phyloP scores from a whole-genome alignment of 345 rosid species.

The Gossypium arboreum region DNA sequence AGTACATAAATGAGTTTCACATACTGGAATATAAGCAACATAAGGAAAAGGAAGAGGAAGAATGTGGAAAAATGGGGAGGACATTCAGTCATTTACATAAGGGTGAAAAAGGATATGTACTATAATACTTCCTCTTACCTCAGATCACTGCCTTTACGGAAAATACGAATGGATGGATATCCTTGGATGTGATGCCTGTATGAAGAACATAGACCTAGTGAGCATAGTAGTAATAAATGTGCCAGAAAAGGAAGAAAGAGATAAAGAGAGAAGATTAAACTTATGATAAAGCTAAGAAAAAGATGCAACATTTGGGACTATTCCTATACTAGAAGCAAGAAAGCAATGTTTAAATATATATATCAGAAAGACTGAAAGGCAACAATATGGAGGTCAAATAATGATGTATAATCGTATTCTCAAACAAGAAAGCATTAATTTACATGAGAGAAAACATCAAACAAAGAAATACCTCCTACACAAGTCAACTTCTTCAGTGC shows the following conservation, averaged over 20 bases:
- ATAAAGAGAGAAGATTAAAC: not conserved
- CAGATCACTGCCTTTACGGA: conserved; percentile 91
- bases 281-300: not conserved
- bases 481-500: conserved; percentile 73
- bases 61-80: not conserved
- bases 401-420: not conserved
- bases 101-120: conserved; percentile 7
- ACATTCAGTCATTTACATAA: not conserved
- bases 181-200: conserved; percentile 94
- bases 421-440: not conserved
- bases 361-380: not conserved
- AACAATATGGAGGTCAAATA: not conserved
- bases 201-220: conserved; percentile 5
- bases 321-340: not conserved
- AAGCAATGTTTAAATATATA: not conserved
- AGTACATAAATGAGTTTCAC: not conserved
- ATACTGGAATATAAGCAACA: not conserved
- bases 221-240: not conserved
- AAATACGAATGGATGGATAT: conserved; percentile 97
- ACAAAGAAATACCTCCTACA: conserved; percentile 68
- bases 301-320: not conserved
- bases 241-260: not conserved
- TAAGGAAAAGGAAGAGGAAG: not conserved
- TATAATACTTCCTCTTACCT: conserved; percentile 37
- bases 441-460: conserved; percentile 15